Percentiles rank a stretch among this genome's conserved stretches.
Conservation (phyloP, 1,284 basidiomycete genomes). For the Cyathus olla region DNA sequence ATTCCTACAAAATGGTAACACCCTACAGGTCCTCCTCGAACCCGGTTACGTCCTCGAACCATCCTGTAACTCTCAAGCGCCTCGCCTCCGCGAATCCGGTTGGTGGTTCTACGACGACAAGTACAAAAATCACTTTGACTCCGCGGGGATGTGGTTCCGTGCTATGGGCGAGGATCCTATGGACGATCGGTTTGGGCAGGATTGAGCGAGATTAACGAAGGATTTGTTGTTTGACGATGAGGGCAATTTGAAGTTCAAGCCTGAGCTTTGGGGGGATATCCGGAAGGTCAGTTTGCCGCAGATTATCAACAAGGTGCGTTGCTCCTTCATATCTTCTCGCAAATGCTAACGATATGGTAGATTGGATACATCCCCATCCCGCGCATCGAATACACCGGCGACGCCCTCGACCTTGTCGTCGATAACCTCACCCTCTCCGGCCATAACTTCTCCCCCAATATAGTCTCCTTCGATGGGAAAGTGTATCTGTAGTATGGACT, state of each 20-base stretch:
- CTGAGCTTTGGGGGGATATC: slow-evolving; percentile 89
- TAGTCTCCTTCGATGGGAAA: slow-evolving; percentile 86
- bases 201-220: slow-evolving; percentile 86
- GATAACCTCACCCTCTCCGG: slow-evolving; percentile 94
- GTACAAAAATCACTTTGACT: slow-evolving; percentile 85
- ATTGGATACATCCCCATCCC: slow-evolving; percentile 94
- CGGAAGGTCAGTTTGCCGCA: slow-evolving; percentile 86
- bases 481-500: too few species aligned
- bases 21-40: slow-evolving; percentile 77
- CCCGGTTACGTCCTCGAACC: slow-evolving; percentile 92
- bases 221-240: slow-evolving; percentile 89
- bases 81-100: slow-evolving; percentile 75
- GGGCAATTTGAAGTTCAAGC: slow-evolving; percentile 92
- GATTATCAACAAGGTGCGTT: slow-evolving; percentile 75
- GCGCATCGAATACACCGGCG: slow-evolving; percentile 92
- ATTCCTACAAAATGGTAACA: not conserved
- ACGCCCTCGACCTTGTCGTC: slow-evolving; percentile 86
- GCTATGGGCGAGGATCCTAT: slow-evolving; percentile 87
- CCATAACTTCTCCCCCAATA: slow-evolving; percentile 85
- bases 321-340: not conserved
- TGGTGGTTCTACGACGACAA: slow-evolving; percentile 86
- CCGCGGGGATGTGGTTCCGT: slow-evolving; percentile 82
- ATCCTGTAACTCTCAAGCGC: slow-evolving; percentile 73
- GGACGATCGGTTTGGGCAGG: slow-evolving; percentile 74
- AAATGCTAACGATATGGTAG: slow-evolving; percentile 37